Evolutionary conservation across 1,284 basidiomycete species (phyloP).

Genomic region (Earliella scabrosa): DNA sequence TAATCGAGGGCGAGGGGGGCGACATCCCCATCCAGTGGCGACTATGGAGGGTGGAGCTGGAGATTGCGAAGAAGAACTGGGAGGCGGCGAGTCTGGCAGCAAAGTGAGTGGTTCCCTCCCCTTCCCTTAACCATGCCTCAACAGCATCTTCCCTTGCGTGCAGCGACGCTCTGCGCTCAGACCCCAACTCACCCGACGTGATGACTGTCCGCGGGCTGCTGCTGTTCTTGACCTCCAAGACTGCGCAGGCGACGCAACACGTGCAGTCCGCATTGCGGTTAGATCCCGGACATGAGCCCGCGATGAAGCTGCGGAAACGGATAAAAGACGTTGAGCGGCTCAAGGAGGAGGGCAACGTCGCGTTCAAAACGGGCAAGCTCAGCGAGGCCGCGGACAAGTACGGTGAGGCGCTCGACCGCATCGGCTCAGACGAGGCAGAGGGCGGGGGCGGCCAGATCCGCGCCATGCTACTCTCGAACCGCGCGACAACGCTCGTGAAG

Average conservation of each 20-base stretch:
- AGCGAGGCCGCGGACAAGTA: slow-evolving; percentile 74
- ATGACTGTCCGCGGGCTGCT: slow-evolving; percentile 83
- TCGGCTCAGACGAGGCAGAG: slow-evolving; percentile 68
- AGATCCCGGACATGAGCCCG: slow-evolving; percentile 79
- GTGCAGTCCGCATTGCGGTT: slow-evolving; percentile 74
- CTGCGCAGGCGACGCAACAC: slow-evolving; percentile 76
- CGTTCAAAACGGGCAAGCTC: slow-evolving; percentile 71
- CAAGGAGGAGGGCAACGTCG: slow-evolving; percentile 84
- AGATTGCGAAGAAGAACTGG: slow-evolving; percentile 70
- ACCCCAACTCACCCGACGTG: slow-evolving; percentile 78
- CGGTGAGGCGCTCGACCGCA: slow-evolving; percentile 69
- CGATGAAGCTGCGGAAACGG: slow-evolving; percentile 74
- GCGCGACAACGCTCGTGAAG: slow-evolving; percentile 83
- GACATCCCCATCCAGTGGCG: slow-evolving; percentile 80
- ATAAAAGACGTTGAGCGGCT: slow-evolving; percentile 79
- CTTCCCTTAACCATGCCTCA: not conserved
- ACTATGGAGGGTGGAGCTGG: slow-evolving; percentile 78
- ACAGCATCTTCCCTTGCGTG: no score
- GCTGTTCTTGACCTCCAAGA: slow-evolving; percentile 75
- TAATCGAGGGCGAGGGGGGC: slow-evolving; percentile 73
- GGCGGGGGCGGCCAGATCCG: slow-evolving; percentile 77
- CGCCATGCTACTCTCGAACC: slow-evolving; percentile 82
- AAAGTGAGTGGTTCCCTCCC: slow-evolving; percentile 48
- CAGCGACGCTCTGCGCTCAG: slow-evolving; percentile 77
- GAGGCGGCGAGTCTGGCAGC: slow-evolving; percentile 74